Conservation (phyloP, 2,329 filamentous ascomycete species). For the Xylaria sp. region DNA sequence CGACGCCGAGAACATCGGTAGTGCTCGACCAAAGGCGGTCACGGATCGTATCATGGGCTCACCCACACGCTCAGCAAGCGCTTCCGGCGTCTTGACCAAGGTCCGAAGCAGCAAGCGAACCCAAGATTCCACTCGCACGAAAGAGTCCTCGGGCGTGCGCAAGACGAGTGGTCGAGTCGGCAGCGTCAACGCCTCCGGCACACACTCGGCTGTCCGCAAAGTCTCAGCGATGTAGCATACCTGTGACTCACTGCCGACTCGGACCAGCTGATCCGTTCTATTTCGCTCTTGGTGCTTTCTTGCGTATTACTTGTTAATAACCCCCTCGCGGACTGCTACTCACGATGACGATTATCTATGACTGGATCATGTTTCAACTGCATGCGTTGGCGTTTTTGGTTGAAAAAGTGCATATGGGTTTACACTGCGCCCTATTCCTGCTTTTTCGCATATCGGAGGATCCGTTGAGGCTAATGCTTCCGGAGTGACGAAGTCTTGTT, state of each 20-base stretch:
- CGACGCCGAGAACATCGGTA: constrained; percentile 77
- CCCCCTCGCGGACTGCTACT: constrained; percentile 42
- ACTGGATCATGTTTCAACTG: constrained; percentile 55
- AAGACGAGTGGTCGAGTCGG: constrained; percentile 75
- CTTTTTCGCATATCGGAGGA: constrained; percentile 15
- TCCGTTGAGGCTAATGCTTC: constrained; percentile 10
- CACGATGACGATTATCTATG: constrained; percentile 59
- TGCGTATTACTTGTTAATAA: constrained; percentile 44
- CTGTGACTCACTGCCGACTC: constrained; percentile 34
- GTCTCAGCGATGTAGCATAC: constrained; percentile 60
- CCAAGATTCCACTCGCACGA: constrained; percentile 62
- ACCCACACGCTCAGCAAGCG: constrained; percentile 62
- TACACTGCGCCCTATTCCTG: constrained; percentile 22
- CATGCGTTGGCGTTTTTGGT: constrained; percentile 58
- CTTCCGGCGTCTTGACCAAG: constrained; percentile 70
- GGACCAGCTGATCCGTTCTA: constrained; percentile 38
- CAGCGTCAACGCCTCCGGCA: constrained; percentile 61
- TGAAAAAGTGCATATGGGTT: constrained; percentile 39
- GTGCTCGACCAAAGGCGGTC: constrained; percentile 66
- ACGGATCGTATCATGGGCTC: constrained; percentile 62
- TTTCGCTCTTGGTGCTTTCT: constrained; percentile 41
- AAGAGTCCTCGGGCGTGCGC: constrained; percentile 66
- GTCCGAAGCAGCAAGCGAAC: constrained; percentile 70
- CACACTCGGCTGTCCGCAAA: constrained; percentile 63
- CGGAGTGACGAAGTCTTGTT: constrained; percentile 16